These are phyloP conservation scores for Cyberlindnera veronae DNA, from an alignment of 805 yeast species.

Conservation along the genomic window DNA sequence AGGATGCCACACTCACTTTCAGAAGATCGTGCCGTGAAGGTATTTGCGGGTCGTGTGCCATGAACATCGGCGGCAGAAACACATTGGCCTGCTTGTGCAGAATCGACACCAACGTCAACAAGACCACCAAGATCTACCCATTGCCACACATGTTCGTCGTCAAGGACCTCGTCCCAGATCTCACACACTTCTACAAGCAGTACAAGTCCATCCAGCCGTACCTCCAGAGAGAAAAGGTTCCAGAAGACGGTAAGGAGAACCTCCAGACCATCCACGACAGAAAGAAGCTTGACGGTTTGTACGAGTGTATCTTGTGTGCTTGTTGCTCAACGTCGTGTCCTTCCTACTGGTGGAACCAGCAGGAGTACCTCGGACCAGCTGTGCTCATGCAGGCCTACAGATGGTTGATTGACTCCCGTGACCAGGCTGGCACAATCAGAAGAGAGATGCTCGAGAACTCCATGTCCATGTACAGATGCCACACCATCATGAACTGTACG, in stretches of 20 bases:
- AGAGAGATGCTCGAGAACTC: constrained; percentile 90
- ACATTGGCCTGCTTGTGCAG: constrained; percentile 95
- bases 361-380: constrained; percentile 97
- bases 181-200: constrained; percentile 96
- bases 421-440: constrained; percentile 79
- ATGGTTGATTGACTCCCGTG: constrained; percentile 98
- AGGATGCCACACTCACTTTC: constrained; percentile 91
- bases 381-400: constrained; percentile 98
- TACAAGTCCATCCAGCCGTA: constrained; percentile 97
- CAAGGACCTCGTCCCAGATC: constrained; percentile 95
- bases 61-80: constrained; percentile 98
- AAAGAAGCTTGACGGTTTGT: constrained; percentile 92
- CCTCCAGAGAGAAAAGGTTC: constrained; percentile 72
- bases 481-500: constrained; percentile 98
- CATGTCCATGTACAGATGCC: constrained; percentile 97
- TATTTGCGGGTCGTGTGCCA: constrained; percentile 98
- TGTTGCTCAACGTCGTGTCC: constrained; percentile 99
- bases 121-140: constrained; percentile 87
- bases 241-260: constrained; percentile 90
- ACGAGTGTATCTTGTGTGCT: constrained; percentile 97
- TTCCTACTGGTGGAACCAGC: constrained; percentile 99
- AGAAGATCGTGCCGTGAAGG: constrained; percentile 99
- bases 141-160: constrained; percentile 98
- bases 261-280: constrained; percentile 90
- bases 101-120: constrained; percentile 74